Evolutionary conservation across 2,329 filamentous ascomycete species (phyloP), one percentile per base, ranked within the genome.

Genomic region (Trichoderma koningii): DNA sequence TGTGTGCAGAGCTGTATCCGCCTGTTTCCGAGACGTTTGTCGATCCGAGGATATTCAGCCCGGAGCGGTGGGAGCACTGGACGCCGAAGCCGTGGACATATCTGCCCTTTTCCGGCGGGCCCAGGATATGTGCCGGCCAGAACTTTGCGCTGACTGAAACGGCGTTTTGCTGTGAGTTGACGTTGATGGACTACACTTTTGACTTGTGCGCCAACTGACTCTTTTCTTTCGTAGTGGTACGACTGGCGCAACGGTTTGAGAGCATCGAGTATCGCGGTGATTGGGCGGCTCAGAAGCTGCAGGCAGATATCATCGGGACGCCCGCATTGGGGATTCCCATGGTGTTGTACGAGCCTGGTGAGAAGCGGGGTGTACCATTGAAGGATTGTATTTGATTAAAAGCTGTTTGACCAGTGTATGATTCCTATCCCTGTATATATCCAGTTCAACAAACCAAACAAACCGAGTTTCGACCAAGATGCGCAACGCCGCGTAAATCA

Each of bases 61-160:
- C 82, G 0, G 82, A 84, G 66, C 75, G 82, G 9, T 85, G 82
- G 82, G 80, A 80, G 21, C 73, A 72, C 21, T 84, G 82, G 82
- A 78, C 78, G 55, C 82, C 82, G 0, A 80, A 77, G 69, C 79
- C 81, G 1, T 84, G 82, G 81, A 78, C 82, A n/a, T 85, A 82
- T 64, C 79, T 83, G 51, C 83, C 83, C 0, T 84, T 85, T 65
- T 83, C 83, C 62, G 81, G 81, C 2, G 82, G 82, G 0, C 81
- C 82, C 2, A 73, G 82, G 12, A 82, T 82, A 59, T 86, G 84
- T 67, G 82, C 86, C 41, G 84, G 84, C 1, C 84, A 86, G 74
- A 84, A 86, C 66, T 86, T 87, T 74, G 84, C 84, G 3, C 80
- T 82, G 73, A 81, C 84, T 3, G 84, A 86, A 74, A 85, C 86